These are phyloP conservation scores for Priceomyces medius DNA, from an alignment of 805 yeast genomes.

Conservation along the genomic window DNA sequence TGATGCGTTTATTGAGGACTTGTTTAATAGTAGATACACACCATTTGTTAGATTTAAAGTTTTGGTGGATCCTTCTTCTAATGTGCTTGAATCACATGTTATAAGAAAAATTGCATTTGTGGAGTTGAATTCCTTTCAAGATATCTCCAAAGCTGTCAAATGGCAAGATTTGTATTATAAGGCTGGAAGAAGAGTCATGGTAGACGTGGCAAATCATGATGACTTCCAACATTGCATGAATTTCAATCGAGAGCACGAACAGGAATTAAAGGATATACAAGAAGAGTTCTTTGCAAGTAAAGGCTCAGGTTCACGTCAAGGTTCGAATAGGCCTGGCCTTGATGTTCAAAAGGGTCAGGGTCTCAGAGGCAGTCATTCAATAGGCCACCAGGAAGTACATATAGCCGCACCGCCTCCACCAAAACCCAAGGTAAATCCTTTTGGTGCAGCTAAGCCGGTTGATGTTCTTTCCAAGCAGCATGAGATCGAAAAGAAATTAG, in stretches of 20 bases:
- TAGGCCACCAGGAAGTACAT: slow-evolving; percentile 2
- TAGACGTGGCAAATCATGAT: slow-evolving; percentile 39
- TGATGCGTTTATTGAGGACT: slow-evolving; percentile 52
- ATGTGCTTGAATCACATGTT: slow-evolving; percentile 34
- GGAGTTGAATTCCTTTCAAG: slow-evolving; percentile 50
- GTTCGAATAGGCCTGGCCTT: neutral
- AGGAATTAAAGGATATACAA: slow-evolving; percentile 30
- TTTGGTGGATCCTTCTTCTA: slow-evolving; percentile 50
- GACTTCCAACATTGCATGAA: slow-evolving; percentile 41
- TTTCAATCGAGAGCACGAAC: slow-evolving; percentile 36
- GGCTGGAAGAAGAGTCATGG: slow-evolving; percentile 36
- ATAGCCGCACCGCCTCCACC: slow-evolving; percentile 5
- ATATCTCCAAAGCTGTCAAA: slow-evolving; percentile 57
- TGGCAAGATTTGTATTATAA: slow-evolving; percentile 59
- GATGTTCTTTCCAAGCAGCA: slow-evolving; percentile 65
- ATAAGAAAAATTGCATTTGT: slow-evolving; percentile 63
- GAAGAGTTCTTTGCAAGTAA: slow-evolving; percentile 26
- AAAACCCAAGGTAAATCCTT: slow-evolving; percentile 60
- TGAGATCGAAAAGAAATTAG: slow-evolving; percentile 52
- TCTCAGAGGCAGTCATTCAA: neutral
- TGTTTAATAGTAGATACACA: slow-evolving; percentile 63
- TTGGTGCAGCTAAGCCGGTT: slow-evolving; percentile 84
- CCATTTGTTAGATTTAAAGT: slow-evolving; percentile 58
- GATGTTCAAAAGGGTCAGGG: neutral
- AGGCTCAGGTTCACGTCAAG: slow-evolving; percentile 1